These are phyloP conservation scores for Thermomyces lanuginosus DNA, from an alignment of 2,329 filamentous ascomycete species.

Conservation along the genomic window DNA sequence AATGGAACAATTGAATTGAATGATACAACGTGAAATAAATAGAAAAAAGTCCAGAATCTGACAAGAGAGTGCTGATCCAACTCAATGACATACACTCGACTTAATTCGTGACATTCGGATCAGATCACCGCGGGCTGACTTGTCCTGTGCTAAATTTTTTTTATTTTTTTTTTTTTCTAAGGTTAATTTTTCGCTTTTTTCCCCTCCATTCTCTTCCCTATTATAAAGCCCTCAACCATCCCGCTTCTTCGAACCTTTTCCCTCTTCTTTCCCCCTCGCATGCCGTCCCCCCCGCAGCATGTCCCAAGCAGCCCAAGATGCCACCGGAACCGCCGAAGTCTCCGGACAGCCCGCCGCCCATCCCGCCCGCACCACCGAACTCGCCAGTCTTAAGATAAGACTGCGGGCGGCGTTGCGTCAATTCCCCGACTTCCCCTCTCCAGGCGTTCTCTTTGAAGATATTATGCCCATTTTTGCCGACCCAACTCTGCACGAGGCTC, in stretches of 20 bases:
- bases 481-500: conserved; percentile 52
- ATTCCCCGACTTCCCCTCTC: conserved; percentile 80
- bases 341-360: conserved; percentile 28
- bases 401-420: conserved; percentile 61
- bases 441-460: conserved; percentile 91
- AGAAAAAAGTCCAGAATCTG: too few relatives aligned
- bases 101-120: too few relatives aligned
- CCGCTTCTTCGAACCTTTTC: conserved; percentile 7
- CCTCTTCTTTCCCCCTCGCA: conserved; percentile 7
- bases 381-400: conserved; percentile 47
- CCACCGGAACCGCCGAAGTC: conserved; percentile 24
- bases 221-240: background rate
- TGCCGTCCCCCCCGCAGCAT: conserved; percentile 17
- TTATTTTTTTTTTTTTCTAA: too few relatives aligned
- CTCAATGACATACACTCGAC: too few relatives aligned
- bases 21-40: too few relatives aligned
- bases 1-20: too few relatives aligned
- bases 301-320: conserved; percentile 24
- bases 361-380: conserved; percentile 36
- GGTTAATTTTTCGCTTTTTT: background rate
- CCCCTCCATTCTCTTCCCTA: background rate
- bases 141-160: too few relatives aligned
- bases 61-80: too few relatives aligned
- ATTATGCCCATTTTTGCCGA: conserved; percentile 92
- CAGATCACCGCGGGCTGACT: too few relatives aligned